Percentiles rank a stretch among this genome's conserved stretches.
Evolutionary conservation across 306 rosid species (phyloP).

Genomic region (Cyamopsis tetragonoloba): DNA sequence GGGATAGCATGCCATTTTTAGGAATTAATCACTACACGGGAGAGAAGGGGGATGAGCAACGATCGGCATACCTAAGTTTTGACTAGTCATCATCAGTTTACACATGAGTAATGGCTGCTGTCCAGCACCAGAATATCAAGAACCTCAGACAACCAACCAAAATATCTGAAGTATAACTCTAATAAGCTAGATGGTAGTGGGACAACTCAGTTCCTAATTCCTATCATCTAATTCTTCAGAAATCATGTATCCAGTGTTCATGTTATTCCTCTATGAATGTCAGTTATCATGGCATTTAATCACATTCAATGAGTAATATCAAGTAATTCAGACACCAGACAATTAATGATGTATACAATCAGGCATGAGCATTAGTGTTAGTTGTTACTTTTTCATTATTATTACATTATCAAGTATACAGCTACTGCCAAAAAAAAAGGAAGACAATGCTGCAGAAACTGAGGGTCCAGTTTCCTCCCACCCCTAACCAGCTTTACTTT

Average conservation of each 20-base stretch:
- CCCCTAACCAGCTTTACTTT: too few species aligned
- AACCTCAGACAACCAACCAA: not conserved
- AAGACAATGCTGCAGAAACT: too few species aligned
- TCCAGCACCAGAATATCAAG: not conserved
- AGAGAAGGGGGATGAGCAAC: too few species aligned
- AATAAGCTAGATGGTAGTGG: not conserved
- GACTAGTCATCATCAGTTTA: too few species aligned
- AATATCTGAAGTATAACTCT: slow-evolving; percentile 8
- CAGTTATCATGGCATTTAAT: not conserved
- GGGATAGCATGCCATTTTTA: too few species aligned
- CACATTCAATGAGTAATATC: not conserved
- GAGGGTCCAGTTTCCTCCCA: too few species aligned
- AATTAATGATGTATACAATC: not conserved
- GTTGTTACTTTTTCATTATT: not conserved
- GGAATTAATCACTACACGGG: too few species aligned
- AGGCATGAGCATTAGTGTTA: not conserved
- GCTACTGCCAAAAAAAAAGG: too few species aligned
- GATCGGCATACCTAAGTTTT: too few species aligned
- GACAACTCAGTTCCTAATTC: not conserved
- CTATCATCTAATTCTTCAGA: slow-evolving; percentile 10
- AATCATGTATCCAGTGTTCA: not conserved
- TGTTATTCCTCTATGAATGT: not conserved
- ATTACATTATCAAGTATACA: too few species aligned
- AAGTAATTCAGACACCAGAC: not conserved
- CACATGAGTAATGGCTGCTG: not conserved